Evolutionary conservation across 371 early-diverging fungal species (phyloP).

Genomic region (Sporodiniella umbellata): DNA sequence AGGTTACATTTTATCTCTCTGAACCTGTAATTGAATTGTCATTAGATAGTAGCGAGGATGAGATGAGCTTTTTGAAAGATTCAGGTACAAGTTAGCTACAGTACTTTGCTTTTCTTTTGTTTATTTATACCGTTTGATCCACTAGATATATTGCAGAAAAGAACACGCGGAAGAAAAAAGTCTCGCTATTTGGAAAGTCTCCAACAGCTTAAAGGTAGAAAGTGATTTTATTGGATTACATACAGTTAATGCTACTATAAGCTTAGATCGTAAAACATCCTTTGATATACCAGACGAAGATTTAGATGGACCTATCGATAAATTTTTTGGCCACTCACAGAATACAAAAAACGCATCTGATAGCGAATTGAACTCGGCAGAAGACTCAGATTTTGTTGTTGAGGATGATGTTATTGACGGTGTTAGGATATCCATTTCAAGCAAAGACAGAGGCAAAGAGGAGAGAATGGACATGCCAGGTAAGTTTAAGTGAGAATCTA

Average conservation of each 20-base stretch:
- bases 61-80: too few relatives aligned
- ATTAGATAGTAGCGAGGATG: too few relatives aligned
- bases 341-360: background rate
- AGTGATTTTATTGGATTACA: background rate
- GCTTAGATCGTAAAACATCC: slow-evolving; percentile 12
- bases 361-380: background rate
- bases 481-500: background rate
- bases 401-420: slow-evolving; percentile 26
- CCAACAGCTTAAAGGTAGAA: slow-evolving; percentile 13
- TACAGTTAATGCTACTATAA: background rate
- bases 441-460: background rate
- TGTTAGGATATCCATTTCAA: background rate
- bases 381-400: slow-evolving; percentile 12
- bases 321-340: background rate
- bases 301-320: slow-evolving; percentile 16
- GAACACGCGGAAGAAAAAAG: slow-evolving; percentile 15
- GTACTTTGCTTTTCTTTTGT: too few relatives aligned
- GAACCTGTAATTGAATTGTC: too few relatives aligned
- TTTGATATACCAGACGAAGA: slow-evolving; percentile 1
- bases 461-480: slow-evolving; percentile 12
- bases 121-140: background rate
- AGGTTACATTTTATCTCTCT: too few relatives aligned
- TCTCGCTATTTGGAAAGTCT: slow-evolving; percentile 13
- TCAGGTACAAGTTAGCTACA: too few relatives aligned
- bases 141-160: slow-evolving; percentile 15